Percentiles rank a stretch among this genome's conserved stretches.
Evolutionary conservation across 2,329 filamentous ascomycete species (phyloP).

Genomic region (Myriosclerotinia curreyana): DNA sequence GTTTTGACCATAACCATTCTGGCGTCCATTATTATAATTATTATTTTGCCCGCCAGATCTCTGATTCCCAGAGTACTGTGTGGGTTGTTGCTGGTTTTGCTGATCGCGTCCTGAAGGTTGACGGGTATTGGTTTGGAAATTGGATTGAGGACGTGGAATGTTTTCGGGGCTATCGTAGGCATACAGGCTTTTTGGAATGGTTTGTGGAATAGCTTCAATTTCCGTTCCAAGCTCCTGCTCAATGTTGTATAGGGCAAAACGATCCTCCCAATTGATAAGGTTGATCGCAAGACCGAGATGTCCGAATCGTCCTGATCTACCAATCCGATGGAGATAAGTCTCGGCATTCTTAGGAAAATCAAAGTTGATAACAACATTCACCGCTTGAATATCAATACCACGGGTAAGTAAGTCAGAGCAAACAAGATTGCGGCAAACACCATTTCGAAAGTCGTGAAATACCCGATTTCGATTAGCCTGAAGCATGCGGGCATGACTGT

Average conservation of each 20-base stretch:
- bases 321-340: constrained; percentile 97
- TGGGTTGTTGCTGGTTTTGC: constrained; percentile 32
- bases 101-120: constrained; percentile 35
- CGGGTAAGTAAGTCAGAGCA: constrained; percentile 96
- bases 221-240: constrained; percentile 96
- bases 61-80: constrained; percentile 32
- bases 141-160: constrained; percentile 79
- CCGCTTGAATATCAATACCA: constrained; percentile 98
- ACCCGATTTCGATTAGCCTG: constrained; percentile 96
- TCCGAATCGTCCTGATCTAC: constrained; percentile 93
- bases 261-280: constrained; percentile 98
- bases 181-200: constrained; percentile 96
- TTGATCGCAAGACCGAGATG: constrained; percentile 98
- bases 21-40: constrained; percentile 34
- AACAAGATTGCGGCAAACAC: constrained; percentile 94
- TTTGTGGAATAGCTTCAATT: constrained; percentile 90
- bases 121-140: constrained; percentile 40
- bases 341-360: constrained; percentile 99
- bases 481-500: constrained; percentile 97
- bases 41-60: constrained; percentile 27
- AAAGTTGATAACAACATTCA: constrained; percentile 99
- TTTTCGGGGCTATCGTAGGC: constrained; percentile 96
- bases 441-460: constrained; percentile 98
- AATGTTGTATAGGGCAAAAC: constrained; percentile 98
- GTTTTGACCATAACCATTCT: constrained; percentile 31